These are phyloP conservation scores for Neonectria sp. DNA, from an alignment of 2,329 filamentous ascomycete genomes.

Conservation along the genomic window DNA sequence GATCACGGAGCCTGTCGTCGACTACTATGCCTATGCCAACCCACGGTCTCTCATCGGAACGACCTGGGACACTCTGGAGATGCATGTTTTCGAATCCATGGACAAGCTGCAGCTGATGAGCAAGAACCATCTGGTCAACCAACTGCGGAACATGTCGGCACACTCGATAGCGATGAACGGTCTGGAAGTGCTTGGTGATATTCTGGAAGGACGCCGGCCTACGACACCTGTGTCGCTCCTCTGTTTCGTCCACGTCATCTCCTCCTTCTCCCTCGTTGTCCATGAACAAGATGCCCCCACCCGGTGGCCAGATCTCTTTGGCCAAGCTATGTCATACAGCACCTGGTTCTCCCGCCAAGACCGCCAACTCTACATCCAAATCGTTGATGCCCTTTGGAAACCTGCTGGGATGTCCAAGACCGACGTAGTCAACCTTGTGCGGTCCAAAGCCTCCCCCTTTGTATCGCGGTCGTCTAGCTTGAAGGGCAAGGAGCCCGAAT, in stretches of 20 bases:
- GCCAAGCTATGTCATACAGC: conserved; percentile 63
- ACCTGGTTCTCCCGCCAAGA: conserved; percentile 56
- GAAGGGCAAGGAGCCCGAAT: conserved; percentile 61
- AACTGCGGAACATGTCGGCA: conserved; percentile 58
- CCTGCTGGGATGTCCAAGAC: conserved; percentile 53
- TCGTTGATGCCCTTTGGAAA: conserved; percentile 66
- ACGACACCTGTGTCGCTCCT: conserved; percentile 61
- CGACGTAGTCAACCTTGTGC: conserved; percentile 50
- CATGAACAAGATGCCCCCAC: conserved; percentile 57
- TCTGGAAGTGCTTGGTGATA: conserved; percentile 57
- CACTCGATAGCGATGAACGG: conserved; percentile 58
- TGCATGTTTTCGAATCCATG: conserved; percentile 62
- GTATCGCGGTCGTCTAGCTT: conserved; percentile 44
- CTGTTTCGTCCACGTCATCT: conserved; percentile 67
- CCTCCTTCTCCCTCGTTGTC: conserved; percentile 64
- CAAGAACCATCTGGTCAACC: conserved; percentile 59
- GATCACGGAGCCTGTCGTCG: conserved; percentile 41
- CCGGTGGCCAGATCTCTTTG: conserved; percentile 60
- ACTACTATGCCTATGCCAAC: conserved; percentile 42
- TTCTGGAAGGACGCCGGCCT: conserved; percentile 57
- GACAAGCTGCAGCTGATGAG: conserved; percentile 58
- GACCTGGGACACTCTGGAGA: conserved; percentile 61
- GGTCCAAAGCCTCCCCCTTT: conserved; percentile 33
- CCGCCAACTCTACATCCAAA: conserved; percentile 57
- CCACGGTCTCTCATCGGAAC: conserved; percentile 57